Evolutionary conservation across 2,329 filamentous ascomycete genomes (phyloP).

Genomic region (Thielaviopsis ethacetica): DNA sequence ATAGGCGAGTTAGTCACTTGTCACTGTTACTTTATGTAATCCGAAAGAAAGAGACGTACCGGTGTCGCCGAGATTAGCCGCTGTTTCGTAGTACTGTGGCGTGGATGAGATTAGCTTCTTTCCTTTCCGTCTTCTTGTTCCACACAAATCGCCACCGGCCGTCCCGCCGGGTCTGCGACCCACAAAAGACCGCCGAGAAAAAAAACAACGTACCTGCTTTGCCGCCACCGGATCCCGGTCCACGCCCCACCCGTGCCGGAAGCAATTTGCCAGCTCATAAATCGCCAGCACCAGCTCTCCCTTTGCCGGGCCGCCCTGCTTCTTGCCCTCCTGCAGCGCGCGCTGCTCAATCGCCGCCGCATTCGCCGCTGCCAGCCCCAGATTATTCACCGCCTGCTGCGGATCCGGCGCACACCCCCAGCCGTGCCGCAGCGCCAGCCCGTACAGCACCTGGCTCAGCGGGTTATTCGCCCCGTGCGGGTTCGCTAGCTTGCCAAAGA

Average conservation of each 20-base stretch:
- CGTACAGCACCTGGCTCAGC: conserved; percentile 88
- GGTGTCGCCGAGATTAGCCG: conserved; percentile 86
- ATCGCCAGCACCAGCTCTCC: conserved; percentile 93
- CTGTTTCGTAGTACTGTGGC: conserved; percentile 81
- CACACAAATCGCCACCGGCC: background rate
- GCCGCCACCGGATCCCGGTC: conserved; percentile 74
- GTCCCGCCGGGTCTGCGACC: no score
- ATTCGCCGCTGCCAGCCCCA: conserved; percentile 79
- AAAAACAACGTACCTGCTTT: conserved; percentile 37
- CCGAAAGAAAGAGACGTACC: conserved; percentile 26
- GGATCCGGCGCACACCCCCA: conserved; percentile 74
- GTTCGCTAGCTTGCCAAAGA: conserved; percentile 75
- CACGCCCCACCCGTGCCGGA: conserved; percentile 89
- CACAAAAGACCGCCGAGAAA: background rate
- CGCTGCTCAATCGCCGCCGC: conserved; percentile 73
- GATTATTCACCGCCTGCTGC: conserved; percentile 60
- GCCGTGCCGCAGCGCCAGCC: conserved; percentile 77
- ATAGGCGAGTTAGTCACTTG: background rate
- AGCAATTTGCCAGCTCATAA: conserved; percentile 84
- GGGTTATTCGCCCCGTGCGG: conserved; percentile 78
- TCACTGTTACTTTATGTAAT: background rate
- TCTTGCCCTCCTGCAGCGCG: conserved; percentile 72
- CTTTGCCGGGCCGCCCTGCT: conserved; percentile 87
- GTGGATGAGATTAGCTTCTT: background rate
- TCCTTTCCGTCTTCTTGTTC: background rate